phyloP scores from a whole-genome alignment of 2,329 filamentous ascomycete genomes.

The Sclerotiophoma versabilis region DNA sequence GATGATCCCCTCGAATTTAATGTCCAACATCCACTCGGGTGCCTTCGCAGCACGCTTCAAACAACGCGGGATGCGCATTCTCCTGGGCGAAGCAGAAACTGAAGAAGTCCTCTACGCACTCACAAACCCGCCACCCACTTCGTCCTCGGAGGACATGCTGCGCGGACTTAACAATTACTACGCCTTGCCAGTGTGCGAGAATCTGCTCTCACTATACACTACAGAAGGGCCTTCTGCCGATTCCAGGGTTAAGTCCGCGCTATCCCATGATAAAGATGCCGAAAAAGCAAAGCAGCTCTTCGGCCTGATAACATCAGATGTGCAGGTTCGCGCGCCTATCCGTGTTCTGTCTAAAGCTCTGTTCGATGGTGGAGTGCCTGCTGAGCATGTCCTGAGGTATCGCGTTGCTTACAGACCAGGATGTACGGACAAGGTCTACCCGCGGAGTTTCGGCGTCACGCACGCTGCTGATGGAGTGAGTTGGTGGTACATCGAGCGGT shows the following conservation, averaged over 20 bases:
- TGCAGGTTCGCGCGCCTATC: conserved; percentile 12
- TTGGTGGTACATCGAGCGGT: conserved; percentile 10
- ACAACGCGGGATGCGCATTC: conserved; percentile 6
- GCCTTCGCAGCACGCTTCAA: conserved; percentile 13
- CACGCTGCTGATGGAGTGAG: conserved; percentile 12
- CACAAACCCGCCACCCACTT: conserved; percentile 7
- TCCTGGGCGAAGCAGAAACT: conserved; percentile 10
- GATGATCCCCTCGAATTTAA: conserved; percentile 1
- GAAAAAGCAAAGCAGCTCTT: conserved; percentile 10
- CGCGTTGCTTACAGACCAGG: conserved; percentile 10
- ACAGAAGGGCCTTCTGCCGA: conserved; percentile 3
- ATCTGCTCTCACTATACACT: conserved; percentile 2
- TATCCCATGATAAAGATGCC: neutral
- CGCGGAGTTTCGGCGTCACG: conserved; percentile 6
- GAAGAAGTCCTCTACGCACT: conserved; percentile 8
- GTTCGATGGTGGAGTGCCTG: conserved; percentile 5
- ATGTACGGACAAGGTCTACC: conserved; percentile 8
- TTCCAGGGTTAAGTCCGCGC: neutral
- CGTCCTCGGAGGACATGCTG: conserved; percentile 5
- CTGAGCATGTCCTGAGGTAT: conserved; percentile 8
- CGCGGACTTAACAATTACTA: conserved; percentile 14
- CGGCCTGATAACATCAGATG: conserved; percentile 12
- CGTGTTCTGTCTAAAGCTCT: conserved; percentile 9
- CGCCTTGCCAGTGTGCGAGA: conserved; percentile 5
- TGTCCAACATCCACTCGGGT: conserved; percentile 5